These are phyloP conservation scores for Termitomyces sp. DNA, from an alignment of 768 basidiomycete species.

Conservation along the genomic window DNA sequence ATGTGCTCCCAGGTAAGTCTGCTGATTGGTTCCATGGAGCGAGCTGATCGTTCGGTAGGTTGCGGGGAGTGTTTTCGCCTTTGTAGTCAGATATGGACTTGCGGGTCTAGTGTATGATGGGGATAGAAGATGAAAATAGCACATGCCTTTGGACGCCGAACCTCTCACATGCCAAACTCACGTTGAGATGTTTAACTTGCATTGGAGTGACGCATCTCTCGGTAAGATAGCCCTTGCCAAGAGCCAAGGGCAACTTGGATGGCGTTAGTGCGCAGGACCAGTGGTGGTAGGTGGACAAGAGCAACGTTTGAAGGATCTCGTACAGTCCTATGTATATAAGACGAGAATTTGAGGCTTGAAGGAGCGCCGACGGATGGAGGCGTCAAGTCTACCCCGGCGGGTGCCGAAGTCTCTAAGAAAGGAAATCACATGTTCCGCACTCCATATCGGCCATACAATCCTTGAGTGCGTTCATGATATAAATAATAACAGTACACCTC, in stretches of 20 bases:
- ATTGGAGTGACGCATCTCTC: neutral
- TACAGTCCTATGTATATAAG: too few relatives aligned
- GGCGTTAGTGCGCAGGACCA: neutral
- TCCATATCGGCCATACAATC: constrained; percentile 22
- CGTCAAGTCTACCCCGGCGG: constrained; percentile 10
- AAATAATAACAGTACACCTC: constrained; percentile 25
- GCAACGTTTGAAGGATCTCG: neutral
- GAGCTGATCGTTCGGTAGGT: constrained; percentile 39
- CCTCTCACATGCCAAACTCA: constrained; percentile 7
- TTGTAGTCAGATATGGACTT: constrained; percentile 85
- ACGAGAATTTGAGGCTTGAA: neutral
- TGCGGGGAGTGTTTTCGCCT: constrained; percentile 77
- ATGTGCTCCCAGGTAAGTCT: constrained; percentile 68
- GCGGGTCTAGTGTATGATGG: constrained; percentile 91
- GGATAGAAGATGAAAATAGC: constrained; percentile 63
- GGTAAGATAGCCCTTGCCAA: neutral
- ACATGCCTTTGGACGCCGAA: constrained; percentile 3
- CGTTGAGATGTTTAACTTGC: neutral
- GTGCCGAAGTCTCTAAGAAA: constrained; percentile 11
- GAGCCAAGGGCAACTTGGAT: neutral
- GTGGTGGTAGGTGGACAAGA: neutral
- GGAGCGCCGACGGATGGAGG: constrained; percentile 23
- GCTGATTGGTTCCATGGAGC: neutral
- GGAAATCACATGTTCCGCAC: constrained; percentile 47
- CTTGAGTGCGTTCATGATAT: constrained; percentile 25